phyloP scores from a whole-genome alignment of 345 rosid genomes.

The Nasturtium officinale region DNA sequence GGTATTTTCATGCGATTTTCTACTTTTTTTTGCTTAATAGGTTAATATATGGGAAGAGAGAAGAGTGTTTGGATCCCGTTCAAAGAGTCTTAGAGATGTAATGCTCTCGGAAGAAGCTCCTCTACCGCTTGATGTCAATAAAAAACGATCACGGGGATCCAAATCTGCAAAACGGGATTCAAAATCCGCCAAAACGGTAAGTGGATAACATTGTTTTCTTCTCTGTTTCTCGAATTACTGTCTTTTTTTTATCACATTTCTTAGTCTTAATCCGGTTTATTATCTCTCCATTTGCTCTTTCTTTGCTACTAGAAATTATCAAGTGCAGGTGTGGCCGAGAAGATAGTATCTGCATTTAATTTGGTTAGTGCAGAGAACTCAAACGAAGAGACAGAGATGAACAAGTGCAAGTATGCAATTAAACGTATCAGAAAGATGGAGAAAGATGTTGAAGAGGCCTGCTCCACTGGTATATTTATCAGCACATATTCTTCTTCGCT shows the following conservation, averaged over 20 bases:
- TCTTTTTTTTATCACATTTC: neutral
- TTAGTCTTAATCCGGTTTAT: neutral
- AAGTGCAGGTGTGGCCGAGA: constrained; percentile 77
- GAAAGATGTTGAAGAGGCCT: constrained; percentile 65
- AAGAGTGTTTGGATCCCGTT: constrained; percentile 86
- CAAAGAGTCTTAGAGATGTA: constrained; percentile 61
- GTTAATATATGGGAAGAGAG: constrained; percentile 94
- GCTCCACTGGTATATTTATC: constrained; percentile 53
- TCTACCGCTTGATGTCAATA: constrained; percentile 71
- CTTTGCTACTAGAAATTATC: constrained; percentile 58
- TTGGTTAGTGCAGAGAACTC: constrained; percentile 59
- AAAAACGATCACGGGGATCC: constrained; percentile 70
- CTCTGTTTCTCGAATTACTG: neutral
- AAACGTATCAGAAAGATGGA: constrained; percentile 71
- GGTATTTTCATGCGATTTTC: neutral
- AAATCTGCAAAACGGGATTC: constrained; percentile 76
- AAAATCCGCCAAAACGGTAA: constrained; percentile 76
- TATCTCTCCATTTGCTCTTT: neutral
- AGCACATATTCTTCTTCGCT: neutral
- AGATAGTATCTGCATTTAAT: constrained; percentile 77
- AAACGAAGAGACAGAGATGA: constrained; percentile 74
- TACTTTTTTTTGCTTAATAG: constrained; percentile 40
- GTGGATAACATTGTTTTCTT: neutral
- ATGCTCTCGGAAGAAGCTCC: constrained; percentile 75
- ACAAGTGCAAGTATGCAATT: constrained; percentile 66